Evolutionary conservation across 83 land plant species (phyloP), one percentile per base, ranked within the genome.

Genomic region (Diphasiastrum complanatum): DNA sequence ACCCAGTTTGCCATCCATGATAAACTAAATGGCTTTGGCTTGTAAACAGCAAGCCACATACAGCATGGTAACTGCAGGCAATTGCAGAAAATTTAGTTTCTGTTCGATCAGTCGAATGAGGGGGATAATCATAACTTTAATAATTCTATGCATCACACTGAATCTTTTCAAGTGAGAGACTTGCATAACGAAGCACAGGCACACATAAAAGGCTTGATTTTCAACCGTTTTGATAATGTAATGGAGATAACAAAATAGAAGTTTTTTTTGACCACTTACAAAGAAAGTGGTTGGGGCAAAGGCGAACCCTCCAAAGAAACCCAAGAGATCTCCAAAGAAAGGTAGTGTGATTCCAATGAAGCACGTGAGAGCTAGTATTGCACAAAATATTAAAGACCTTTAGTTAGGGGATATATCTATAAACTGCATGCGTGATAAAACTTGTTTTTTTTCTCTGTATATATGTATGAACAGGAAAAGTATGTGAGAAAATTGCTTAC

Each of bases 251-350:
- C n/a, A n/a, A n/a, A n/a, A n/a, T n/a, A n/a, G n/a, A n/a, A n/a
- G n/a, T n/a, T n/a, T n/a, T n/a, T 0, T 0, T 0, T 0, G 1
- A 16, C 8, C 2, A 36, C 84, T 80, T 72, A 86, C 91, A 38
- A 81, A 85, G 65, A 77, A 88, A 5, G 90, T 75, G 11, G 90
- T 85, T 8, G 95, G 84, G 0, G 90, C 83, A 69, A 88, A 88
- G 0, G 79, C 90, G 30, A 88, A 80, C 0, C 95, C 90, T 37
- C 95, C 95, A 51, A 88, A 81, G 68, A 88, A 88, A 0, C 95
- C 84, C 20, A 85, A 80, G 24, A 88, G 68, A 22, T 68, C 82
- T 4, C 86, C 82, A 65, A 88, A 88, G 76, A 88, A 88, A 0
- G 95, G 95, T 36, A 88, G 23, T 6, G 80, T 63, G 24, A 88